Conservation (phyloP, 2,329 filamentous ascomycete species). For the Penicillium sp. region DNA sequence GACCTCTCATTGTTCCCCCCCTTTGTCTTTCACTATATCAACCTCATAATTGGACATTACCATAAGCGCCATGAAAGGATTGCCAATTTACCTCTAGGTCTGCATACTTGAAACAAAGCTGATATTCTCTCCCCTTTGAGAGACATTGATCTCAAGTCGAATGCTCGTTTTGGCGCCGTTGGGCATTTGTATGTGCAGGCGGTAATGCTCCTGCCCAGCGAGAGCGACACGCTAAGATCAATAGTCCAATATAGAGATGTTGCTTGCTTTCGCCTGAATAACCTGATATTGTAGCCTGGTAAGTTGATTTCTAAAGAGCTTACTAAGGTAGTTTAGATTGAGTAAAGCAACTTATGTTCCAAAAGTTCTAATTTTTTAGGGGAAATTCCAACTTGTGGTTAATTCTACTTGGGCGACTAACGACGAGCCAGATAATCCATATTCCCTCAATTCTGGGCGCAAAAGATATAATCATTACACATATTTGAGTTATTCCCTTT, state of each 20-base stretch:
- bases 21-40: neutral
- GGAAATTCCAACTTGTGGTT: too few relatives aligned
- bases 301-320: too few relatives aligned
- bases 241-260: neutral
- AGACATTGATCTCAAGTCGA: neutral
- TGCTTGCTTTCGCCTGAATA: neutral
- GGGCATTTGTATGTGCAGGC: neutral
- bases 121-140: neutral
- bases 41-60: neutral
- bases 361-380: too few relatives aligned
- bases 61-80: neutral
- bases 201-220: neutral
- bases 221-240: neutral
- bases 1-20: conserved; percentile 1
- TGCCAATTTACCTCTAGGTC: neutral
- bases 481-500: too few relatives aligned
- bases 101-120: neutral
- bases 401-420: too few relatives aligned
- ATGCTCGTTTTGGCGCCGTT: neutral
- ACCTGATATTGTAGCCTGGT: too few relatives aligned
- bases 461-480: too few relatives aligned
- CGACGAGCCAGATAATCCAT: too few relatives aligned
- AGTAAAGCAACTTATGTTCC: too few relatives aligned
- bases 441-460: too few relatives aligned
- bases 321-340: too few relatives aligned